Evolutionary conservation across 805 yeast genomes (phyloP).

Genomic region (Zygosaccharomyces kombuchaensis): DNA sequence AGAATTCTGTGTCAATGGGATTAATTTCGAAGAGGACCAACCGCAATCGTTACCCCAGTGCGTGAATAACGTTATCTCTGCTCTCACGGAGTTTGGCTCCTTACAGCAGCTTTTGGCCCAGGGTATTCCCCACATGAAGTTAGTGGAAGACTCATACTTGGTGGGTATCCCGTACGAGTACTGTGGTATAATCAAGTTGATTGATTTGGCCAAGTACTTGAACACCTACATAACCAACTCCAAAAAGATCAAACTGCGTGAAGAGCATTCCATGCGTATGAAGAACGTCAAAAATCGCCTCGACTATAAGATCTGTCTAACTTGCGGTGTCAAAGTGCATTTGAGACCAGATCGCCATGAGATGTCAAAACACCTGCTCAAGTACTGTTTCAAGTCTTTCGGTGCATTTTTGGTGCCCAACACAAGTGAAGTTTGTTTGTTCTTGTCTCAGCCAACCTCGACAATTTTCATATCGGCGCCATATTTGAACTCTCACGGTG

Average conservation of each 20-base stretch:
- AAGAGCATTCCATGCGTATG: slow-evolving; percentile 29
- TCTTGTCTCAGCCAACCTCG: slow-evolving; percentile 33
- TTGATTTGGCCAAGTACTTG: slow-evolving; percentile 48
- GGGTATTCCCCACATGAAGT: slow-evolving; percentile 9
- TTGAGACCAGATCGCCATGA: slow-evolving; percentile 31
- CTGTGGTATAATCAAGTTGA: slow-evolving; percentile 52
- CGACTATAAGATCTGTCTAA: slow-evolving; percentile 44
- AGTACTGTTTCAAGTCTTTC: slow-evolving; percentile 32
- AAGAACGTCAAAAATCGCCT: slow-evolving; percentile 34
- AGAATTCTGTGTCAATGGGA: slow-evolving; percentile 23
- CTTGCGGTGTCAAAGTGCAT: slow-evolving; percentile 42
- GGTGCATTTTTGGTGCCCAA: slow-evolving; percentile 38
- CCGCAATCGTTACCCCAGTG: slow-evolving; percentile 8
- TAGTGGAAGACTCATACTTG: slow-evolving; percentile 15
- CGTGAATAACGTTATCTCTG: slow-evolving; percentile 14
- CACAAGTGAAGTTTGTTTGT: slow-evolving; percentile 32
- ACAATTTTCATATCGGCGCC: slow-evolving; percentile 51
- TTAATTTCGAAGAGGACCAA: slow-evolving; percentile 17
- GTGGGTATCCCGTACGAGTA: slow-evolving; percentile 37
- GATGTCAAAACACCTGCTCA: slow-evolving; percentile 30
- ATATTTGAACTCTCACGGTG: slow-evolving; percentile 72
- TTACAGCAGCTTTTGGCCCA: slow-evolving; percentile 11
- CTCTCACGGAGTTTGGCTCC: slow-evolving; percentile 17
- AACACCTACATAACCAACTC: slow-evolving; percentile 37
- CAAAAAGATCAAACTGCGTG: slow-evolving; percentile 25